Evolutionary conservation across 2,329 filamentous ascomycete species (phyloP), one percentile per base, ranked within the genome.

Genomic region (Podosphaera fusca): DNA sequence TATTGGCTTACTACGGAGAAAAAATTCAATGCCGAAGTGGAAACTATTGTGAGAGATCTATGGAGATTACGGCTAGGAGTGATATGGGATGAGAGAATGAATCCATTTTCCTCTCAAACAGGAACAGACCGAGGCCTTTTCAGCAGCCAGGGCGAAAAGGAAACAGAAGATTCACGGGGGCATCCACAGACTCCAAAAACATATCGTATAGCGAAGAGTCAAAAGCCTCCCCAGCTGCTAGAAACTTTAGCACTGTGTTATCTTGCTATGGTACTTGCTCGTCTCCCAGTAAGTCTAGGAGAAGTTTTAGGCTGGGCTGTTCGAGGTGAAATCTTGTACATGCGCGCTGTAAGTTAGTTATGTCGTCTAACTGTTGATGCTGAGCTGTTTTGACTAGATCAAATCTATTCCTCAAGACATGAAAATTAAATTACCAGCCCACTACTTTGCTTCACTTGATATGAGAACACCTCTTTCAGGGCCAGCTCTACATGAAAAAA

Each of bases 181-280:
- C 46, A 0, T 59, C 59, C 14, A 59, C 75, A 64, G 62, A 10
- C 65, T 73, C 12, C 31, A 38, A 45, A 55, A 45, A 40, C n/a
- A 12, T 2, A 55, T 8, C 9, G 10, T 21, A 21, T 29, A 9
- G 12, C 9, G 8, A 33, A 40, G 7, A 31, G 29, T 29, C 61
- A 63, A 51, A 68, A 69, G 66, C 64, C 79, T 63, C 88, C 89
- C 1, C 79, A 72, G 55, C 71, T 94, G 40, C 71, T 85, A 47
- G 89, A 95, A 62, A 84, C 83, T 0, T 69, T 96, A 56, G 81
- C 75, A 1, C 67, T 95, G 9, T 88, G 85, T 65, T 95, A 95
- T 70, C 69, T 95, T 38, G 89, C 80, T 1, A 80, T 80, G 42
- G 64, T 92, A 51, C 72, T 95, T 33, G 73, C 95, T 62, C 80